phyloP scores from a whole-genome alignment of 768 basidiomycete genomes.

The Lactifluus volemus region DNA sequence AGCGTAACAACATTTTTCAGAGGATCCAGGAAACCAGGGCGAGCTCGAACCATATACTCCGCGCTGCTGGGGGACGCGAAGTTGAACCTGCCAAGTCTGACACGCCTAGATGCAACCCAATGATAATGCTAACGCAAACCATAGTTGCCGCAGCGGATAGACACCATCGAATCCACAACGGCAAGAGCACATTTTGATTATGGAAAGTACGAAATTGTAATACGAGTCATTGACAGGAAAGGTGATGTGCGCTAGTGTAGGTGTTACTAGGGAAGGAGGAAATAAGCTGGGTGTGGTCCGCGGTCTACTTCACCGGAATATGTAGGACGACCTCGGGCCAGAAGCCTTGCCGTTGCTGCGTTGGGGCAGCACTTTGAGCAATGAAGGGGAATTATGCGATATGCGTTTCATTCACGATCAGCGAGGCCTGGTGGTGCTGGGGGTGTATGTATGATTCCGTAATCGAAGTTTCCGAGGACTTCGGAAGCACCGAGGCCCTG shows the following conservation, averaged over 20 bases:
- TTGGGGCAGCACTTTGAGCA: not conserved
- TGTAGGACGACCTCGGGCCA: not conserved
- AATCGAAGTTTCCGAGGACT: too few species aligned
- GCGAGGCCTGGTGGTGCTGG: not conserved
- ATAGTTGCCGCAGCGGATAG: not conserved
- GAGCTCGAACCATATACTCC: constrained; percentile 2
- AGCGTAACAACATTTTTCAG: not conserved
- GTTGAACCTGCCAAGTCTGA: not conserved
- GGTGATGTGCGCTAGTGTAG: not conserved
- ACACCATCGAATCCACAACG: not conserved
- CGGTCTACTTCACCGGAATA: not conserved
- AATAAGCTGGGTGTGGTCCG: not conserved
- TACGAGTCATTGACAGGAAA: not conserved
- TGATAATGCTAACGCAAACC: not conserved
- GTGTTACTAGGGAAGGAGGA: not conserved
- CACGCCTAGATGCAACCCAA: not conserved
- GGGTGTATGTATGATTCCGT: too few species aligned
- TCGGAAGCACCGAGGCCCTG: too few species aligned
- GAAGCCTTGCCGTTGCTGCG: not conserved
- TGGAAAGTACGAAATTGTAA: not conserved
- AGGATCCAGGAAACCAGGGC: not conserved
- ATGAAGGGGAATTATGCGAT: not conserved
- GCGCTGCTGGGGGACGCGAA: not conserved
- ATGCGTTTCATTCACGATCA: not conserved
- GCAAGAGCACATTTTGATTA: not conserved